Evolutionary conservation across 2,329 filamentous ascomycete species (phyloP).

Genomic region (Corinectria fuckeliana): DNA sequence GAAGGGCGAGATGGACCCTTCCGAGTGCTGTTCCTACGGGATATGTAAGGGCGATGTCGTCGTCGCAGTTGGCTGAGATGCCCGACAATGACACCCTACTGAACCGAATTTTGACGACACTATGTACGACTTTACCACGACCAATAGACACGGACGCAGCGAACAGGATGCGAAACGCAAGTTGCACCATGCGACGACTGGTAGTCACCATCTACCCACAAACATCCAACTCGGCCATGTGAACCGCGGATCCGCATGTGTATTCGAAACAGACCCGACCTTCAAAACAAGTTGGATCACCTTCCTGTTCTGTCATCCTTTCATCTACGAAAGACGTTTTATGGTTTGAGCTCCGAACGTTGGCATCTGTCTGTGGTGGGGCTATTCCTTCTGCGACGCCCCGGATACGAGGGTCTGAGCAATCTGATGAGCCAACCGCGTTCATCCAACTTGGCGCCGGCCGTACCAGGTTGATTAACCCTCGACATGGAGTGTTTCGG

Average conservation of each 20-base stretch:
- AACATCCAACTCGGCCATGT: neutral
- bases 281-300: neutral
- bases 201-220: neutral
- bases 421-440: slow-evolving; percentile 3
- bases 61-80: slow-evolving; percentile 48
- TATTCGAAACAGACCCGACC: neutral
- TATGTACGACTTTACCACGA: slow-evolving; percentile 30
- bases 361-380: slow-evolving; percentile 8
- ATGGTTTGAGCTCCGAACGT: neutral
- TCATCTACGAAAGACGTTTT: slow-evolving; percentile 1
- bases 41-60: slow-evolving; percentile 58
- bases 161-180: neutral
- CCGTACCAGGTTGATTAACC: slow-evolving; percentile 8
- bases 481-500: neutral
- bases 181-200: neutral
- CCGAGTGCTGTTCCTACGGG: slow-evolving; percentile 62
- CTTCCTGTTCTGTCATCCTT: neutral
- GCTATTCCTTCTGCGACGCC: slow-evolving; percentile 8
- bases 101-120: slow-evolving; percentile 25
- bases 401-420: slow-evolving; percentile 5
- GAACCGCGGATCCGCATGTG: neutral
- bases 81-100: neutral
- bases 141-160: neutral
- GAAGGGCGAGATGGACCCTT: slow-evolving; percentile 53
- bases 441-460: neutral